These are phyloP conservation scores for Podospora sp. DNA, from an alignment of 495 filamentous ascomycete species.

Conservation along the genomic window DNA sequence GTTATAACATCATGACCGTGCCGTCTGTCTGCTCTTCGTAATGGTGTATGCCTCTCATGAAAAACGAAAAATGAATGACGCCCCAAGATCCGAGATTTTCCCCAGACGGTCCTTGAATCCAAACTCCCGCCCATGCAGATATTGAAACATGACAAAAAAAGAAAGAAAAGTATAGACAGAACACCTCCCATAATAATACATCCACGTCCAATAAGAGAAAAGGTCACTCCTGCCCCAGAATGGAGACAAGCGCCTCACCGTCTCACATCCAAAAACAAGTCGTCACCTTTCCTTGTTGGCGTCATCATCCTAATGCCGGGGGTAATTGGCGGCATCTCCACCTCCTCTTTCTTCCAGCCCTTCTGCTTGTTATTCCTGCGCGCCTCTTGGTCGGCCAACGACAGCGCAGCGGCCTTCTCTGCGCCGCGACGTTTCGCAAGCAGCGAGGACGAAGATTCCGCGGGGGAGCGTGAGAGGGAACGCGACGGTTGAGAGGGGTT, in stretches of 20 bases:
- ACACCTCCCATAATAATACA: neutral
- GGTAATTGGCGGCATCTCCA: slow-evolving; percentile 39
- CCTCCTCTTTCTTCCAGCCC: slow-evolving; percentile 24
- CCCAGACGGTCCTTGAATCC: neutral
- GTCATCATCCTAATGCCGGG: slow-evolving; percentile 54
- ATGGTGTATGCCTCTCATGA: neutral
- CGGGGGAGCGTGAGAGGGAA: neutral
- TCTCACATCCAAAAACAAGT: slow-evolving; percentile 48
- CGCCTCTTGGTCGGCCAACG: slow-evolving; percentile 31
- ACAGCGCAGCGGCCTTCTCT: slow-evolving; percentile 47
- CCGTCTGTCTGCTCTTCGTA: neutral
- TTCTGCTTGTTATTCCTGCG: slow-evolving; percentile 25
- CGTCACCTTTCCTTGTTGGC: slow-evolving; percentile 49
- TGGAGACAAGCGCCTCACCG: slow-evolving; percentile 18
- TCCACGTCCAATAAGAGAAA: neutral
- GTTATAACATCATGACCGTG: neutral
- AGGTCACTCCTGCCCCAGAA: neutral
- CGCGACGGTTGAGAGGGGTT: neutral
- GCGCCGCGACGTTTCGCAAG: slow-evolving; percentile 54
- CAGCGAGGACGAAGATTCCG: slow-evolving; percentile 28
- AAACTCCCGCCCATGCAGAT: neutral
- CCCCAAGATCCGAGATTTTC: neutral
- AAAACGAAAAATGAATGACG: neutral
- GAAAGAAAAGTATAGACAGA: neutral
- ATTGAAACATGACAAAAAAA: neutral